Conservation (phyloP, 2,329 filamentous ascomycete genomes). For the Hypoxylon sp. region DNA sequence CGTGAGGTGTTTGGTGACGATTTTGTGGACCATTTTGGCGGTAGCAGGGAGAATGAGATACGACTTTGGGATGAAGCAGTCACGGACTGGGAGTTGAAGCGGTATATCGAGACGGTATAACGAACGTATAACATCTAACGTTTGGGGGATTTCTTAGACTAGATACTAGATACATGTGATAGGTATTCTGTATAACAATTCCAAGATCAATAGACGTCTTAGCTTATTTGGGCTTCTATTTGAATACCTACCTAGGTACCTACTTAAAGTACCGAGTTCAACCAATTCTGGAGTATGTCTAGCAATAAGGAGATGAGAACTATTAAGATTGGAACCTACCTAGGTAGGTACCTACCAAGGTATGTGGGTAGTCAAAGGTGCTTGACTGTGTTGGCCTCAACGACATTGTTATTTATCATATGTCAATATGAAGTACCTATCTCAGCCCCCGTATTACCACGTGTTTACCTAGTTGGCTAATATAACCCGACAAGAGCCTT, state of each 20-base stretch:
- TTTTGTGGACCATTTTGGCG: slow-evolving; percentile 96
- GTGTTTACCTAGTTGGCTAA: not conserved
- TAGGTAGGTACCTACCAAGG: no score
- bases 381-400: no score
- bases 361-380: no score
- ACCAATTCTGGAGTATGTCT: no score
- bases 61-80: slow-evolving; percentile 95
- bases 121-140: not conserved
- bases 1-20: slow-evolving; percentile 93
- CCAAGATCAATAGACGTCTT: slow-evolving; percentile 1
- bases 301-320: no score
- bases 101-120: slow-evolving; percentile 83
- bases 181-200: slow-evolving; percentile 26
- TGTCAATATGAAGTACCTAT: no score
- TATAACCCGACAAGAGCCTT: not conserved
- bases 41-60: slow-evolving; percentile 92
- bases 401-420: no score
- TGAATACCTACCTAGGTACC: no score
- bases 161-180: slow-evolving; percentile 21
- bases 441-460: no score
- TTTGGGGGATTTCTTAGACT: slow-evolving; percentile 12
- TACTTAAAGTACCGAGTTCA: no score
- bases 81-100: slow-evolving; percentile 90
- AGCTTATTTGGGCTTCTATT: no score
- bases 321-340: no score